Percentiles rank a stretch among this genome's conserved stretches.
phyloP scores from a whole-genome alignment of 345 rosid species.

The Jatropha curcas region DNA sequence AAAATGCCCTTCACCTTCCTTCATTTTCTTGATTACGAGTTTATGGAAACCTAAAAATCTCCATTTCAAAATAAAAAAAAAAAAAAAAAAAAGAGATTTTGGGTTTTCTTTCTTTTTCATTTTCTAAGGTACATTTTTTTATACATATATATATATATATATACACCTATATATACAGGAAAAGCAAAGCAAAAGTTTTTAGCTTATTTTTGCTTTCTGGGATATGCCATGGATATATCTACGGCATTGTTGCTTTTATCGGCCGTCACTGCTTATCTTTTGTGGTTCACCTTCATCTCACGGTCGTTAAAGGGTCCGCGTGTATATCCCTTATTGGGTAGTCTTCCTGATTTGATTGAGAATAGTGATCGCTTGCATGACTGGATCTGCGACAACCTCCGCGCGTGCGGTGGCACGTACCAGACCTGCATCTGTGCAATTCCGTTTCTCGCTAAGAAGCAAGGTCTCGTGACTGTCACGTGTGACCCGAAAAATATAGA shows the following conservation, averaged over 20 bases:
- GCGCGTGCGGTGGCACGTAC: slow-evolving; percentile 92
- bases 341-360: slow-evolving; percentile 88
- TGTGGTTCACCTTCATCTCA: slow-evolving; percentile 88
- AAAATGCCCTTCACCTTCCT: too few species aligned
- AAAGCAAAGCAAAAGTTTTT: neutral
- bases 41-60: too few species aligned
- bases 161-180: too few species aligned
- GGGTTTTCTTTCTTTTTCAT: neutral
- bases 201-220: too few species aligned
- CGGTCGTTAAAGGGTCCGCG: slow-evolving; percentile 84
- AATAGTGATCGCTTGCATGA: slow-evolving; percentile 91
- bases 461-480: slow-evolving; percentile 96
- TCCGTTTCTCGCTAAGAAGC: slow-evolving; percentile 74
- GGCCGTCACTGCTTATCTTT: slow-evolving; percentile 67
- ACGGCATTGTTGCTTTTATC: slow-evolving; percentile 64
- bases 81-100: slow-evolving; percentile 1
- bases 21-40: too few species aligned
- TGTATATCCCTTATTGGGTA: slow-evolving; percentile 89
- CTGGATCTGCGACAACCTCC: slow-evolving; percentile 95
- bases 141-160: too few species aligned
- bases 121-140: neutral
- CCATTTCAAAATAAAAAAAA: too few species aligned
- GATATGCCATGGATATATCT: slow-evolving; percentile 48
- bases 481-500: slow-evolving; percentile 89
- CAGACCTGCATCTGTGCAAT: slow-evolving; percentile 95